Conservation (phyloP, 2,329 filamentous ascomycete species). For the Dendrostoma leiphaemia region DNA sequence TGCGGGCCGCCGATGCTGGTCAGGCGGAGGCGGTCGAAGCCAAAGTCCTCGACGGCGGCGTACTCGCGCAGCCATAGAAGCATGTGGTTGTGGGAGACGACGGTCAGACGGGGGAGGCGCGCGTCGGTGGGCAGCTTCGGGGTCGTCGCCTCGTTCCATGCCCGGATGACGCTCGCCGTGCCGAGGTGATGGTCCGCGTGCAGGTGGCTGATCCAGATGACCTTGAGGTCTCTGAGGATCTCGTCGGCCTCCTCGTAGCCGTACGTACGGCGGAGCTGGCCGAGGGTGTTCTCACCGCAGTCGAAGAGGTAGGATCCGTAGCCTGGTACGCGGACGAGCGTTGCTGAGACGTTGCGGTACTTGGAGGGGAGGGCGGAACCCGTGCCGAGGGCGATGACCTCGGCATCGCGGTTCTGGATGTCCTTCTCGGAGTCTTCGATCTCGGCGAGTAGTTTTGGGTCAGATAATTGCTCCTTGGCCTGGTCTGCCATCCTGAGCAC, state of each 20-base stretch:
- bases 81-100: conserved; percentile 73
- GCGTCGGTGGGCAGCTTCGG: conserved; percentile 31
- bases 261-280: conserved; percentile 77
- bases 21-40: conserved; percentile 53
- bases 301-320: conserved; percentile 89
- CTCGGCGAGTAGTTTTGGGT: conserved; percentile 44
- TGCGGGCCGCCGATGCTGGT: conserved; percentile 20
- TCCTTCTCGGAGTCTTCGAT: conserved; percentile 56
- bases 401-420: conserved; percentile 71
- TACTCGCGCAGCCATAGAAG: conserved; percentile 78
- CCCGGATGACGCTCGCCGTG: conserved; percentile 73
- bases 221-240: conserved; percentile 75
- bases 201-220: conserved; percentile 91
- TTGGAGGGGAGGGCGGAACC: conserved; percentile 89
- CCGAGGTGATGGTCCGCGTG: conserved; percentile 97
- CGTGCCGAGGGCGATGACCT: conserved; percentile 83
- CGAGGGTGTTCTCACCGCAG: conserved; percentile 87
- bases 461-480: conserved; percentile 40
- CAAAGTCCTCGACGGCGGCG: conserved; percentile 72
- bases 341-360: conserved; percentile 92
- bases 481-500: conserved; percentile 52
- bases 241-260: conserved; percentile 60
- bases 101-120: conserved; percentile 41
- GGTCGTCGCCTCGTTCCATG: conserved; percentile 65
- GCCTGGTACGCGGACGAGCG: conserved; percentile 78